Percentiles rank a stretch among this genome's conserved stretches.
Evolutionary conservation across 2,329 filamentous ascomycete genomes (phyloP).

Genomic region (Fusarium verticillioides): DNA sequence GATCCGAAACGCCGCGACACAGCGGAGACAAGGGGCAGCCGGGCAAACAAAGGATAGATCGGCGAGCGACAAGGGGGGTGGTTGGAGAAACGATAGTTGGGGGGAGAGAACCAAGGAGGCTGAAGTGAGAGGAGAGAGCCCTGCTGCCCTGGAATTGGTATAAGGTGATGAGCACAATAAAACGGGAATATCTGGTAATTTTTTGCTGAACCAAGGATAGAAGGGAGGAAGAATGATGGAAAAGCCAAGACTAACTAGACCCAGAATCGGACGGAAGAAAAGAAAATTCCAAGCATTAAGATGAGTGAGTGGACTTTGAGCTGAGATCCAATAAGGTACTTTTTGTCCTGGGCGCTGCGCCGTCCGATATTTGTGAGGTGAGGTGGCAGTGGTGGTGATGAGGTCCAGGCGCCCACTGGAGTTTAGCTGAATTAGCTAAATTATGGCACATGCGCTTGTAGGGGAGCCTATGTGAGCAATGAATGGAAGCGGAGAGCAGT

Average conservation of each 20-base stretch:
- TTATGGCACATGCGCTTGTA: slow-evolving; percentile 15
- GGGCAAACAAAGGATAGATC: slow-evolving; percentile 24
- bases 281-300: slow-evolving; percentile 32
- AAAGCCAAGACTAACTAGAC: slow-evolving; percentile 30
- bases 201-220: slow-evolving; percentile 8
- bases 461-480: background rate
- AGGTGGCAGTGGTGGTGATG: slow-evolving; percentile 17
- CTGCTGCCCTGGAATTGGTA: slow-evolving; percentile 4
- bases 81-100: slow-evolving; percentile 25
- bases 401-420: slow-evolving; percentile 27
- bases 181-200: background rate
- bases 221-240: slow-evolving; percentile 15
- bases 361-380: slow-evolving; percentile 24
- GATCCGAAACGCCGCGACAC: slow-evolving; percentile 39
- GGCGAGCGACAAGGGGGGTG: slow-evolving; percentile 42
- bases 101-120: slow-evolving; percentile 8
- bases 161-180: slow-evolving; percentile 17
- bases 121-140: slow-evolving; percentile 13
- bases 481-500: background rate
- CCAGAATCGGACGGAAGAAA: slow-evolving; percentile 11
- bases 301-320: slow-evolving; percentile 33
- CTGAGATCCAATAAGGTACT: slow-evolving; percentile 14
- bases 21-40: slow-evolving; percentile 26
- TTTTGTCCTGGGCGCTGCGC: slow-evolving; percentile 33
- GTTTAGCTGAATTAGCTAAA: slow-evolving; percentile 20